A percentile compares a stretch with the other conserved stretches of the same genome.
Evolutionary conservation across 1,284 basidiomycete species (phyloP).

Genomic region (Apiotrichum siamense): DNA sequence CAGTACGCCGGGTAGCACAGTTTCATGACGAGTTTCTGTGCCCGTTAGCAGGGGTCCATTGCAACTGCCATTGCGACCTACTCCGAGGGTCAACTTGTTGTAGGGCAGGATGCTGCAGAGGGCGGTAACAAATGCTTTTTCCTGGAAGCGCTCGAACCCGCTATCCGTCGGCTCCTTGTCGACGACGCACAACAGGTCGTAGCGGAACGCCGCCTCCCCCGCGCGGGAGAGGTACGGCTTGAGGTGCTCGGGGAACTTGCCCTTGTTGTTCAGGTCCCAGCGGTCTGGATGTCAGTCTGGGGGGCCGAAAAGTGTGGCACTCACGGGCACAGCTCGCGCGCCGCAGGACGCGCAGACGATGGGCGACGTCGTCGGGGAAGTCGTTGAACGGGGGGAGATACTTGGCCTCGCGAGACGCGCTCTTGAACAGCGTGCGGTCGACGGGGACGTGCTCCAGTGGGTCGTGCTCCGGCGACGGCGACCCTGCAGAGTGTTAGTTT

Average conservation of each 20-base stretch:
- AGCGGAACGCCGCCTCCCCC: conserved; percentile 69
- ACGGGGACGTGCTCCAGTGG: conserved; percentile 5
- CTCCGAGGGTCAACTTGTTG: conserved; percentile 44
- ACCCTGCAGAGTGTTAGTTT: conserved; percentile 5
- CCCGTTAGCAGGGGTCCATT: background rate
- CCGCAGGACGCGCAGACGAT: conserved; percentile 20
- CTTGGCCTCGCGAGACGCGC: conserved; percentile 27
- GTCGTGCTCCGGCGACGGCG: conserved; percentile 8
- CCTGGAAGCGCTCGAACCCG: conserved; percentile 12
- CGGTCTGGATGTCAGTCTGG: conserved; percentile 17
- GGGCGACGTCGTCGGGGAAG: conserved; percentile 27
- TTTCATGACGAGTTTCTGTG: conserved; percentile 40
- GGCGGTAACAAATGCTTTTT: conserved; percentile 29
- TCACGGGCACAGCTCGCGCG: conserved; percentile 23
- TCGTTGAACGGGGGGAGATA: conserved; percentile 31
- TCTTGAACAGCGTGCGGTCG: conserved; percentile 28
- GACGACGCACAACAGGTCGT: conserved; percentile 48
- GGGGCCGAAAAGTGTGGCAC: background rate
- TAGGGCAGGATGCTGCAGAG: conserved; percentile 39
- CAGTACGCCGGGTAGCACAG: conserved; percentile 28
- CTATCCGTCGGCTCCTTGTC: conserved; percentile 21
- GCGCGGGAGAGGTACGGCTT: conserved; percentile 67
- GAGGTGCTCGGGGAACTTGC: conserved; percentile 78
- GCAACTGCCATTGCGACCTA: conserved; percentile 22
- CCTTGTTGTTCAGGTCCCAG: conserved; percentile 53